Conservation (phyloP, 176 grass and related monocot genomes). For the Eragrostis nindensis region DNA sequence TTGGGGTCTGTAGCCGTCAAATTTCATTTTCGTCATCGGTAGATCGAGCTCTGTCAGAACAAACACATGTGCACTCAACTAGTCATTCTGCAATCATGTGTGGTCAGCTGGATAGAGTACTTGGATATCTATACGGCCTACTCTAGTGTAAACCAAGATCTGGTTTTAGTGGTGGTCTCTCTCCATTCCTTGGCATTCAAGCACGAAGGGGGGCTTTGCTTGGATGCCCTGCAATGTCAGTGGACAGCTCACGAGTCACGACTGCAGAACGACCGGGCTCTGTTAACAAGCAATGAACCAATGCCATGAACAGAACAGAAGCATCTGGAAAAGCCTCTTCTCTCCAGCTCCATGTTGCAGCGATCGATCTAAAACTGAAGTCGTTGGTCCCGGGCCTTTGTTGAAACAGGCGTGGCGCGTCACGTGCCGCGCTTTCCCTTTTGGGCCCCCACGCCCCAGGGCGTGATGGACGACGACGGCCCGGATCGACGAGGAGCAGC, state of each 20-base stretch:
- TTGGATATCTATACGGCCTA: not conserved
- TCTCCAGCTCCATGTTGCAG: not conserved
- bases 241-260: slow-evolving; percentile 42
- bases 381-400: not conserved
- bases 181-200: slow-evolving; percentile 27
- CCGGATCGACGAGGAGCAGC: not conserved
- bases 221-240: slow-evolving; percentile 60
- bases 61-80: not conserved
- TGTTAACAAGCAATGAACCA: not conserved
- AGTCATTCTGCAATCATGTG: not conserved
- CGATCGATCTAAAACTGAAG: not conserved
- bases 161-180: too few species aligned
- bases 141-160: slow-evolving; percentile 20
- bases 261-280: not conserved
- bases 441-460: not conserved
- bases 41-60: not conserved
- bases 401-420: slow-evolving; percentile 27
- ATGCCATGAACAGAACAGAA: not conserved
- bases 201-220: slow-evolving; percentile 34
- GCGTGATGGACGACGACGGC: slow-evolving; percentile 15
- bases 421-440: slow-evolving; percentile 50
- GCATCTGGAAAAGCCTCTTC: not conserved
- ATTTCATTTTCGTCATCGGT: not conserved
- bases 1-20: too few species aligned
- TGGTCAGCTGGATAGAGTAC: not conserved